These are phyloP conservation scores for Xylariaceae sp. DNA, from an alignment of 2,329 filamentous ascomycete genomes.

Conservation along the genomic window DNA sequence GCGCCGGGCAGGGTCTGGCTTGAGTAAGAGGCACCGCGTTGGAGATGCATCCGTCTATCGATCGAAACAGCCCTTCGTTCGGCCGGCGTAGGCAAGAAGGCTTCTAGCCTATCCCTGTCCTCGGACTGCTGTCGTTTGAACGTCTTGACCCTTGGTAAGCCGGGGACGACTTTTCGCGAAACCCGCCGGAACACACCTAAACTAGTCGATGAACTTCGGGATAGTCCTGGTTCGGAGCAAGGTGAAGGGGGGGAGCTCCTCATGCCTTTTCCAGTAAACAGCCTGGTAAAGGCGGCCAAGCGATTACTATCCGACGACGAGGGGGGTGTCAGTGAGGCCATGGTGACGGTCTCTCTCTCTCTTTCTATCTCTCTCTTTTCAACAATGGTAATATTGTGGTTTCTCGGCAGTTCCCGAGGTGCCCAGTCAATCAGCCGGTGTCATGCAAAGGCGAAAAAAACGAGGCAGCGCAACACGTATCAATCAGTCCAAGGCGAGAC, in stretches of 20 bases:
- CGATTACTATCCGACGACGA: constrained; percentile 22
- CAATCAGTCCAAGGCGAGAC: constrained; percentile 9
- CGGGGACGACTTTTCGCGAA: constrained; percentile 64
- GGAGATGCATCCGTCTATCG: constrained; percentile 43
- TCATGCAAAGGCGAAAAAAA: constrained; percentile 21
- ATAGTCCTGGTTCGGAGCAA: constrained; percentile 23
- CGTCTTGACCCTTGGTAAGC: constrained; percentile 69
- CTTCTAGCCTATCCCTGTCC: constrained; percentile 64
- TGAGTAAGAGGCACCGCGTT: constrained; percentile 33
- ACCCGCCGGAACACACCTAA: constrained; percentile 38
- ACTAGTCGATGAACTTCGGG: constrained; percentile 21
- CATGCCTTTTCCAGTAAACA: constrained; percentile 25
- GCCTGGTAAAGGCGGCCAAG: constrained; percentile 25
- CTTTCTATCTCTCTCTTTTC: background rate
- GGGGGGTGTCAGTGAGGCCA: constrained; percentile 27
- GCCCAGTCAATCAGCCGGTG: constrained; percentile 17
- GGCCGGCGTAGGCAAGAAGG: constrained; percentile 54
- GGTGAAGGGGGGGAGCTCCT: constrained; percentile 18
- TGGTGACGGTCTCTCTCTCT: constrained; percentile 20
- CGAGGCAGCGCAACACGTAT: constrained; percentile 17
- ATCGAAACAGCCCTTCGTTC: constrained; percentile 69
- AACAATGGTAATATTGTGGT: constrained; percentile 19
- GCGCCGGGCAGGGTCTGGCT: constrained; percentile 38
- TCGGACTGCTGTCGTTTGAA: constrained; percentile 82
- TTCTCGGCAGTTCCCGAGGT: constrained; percentile 20